Percentiles rank a stretch among this genome's conserved stretches.
Conservation (phyloP, 331 rosid species). For the Prunus yedoensis region DNA sequence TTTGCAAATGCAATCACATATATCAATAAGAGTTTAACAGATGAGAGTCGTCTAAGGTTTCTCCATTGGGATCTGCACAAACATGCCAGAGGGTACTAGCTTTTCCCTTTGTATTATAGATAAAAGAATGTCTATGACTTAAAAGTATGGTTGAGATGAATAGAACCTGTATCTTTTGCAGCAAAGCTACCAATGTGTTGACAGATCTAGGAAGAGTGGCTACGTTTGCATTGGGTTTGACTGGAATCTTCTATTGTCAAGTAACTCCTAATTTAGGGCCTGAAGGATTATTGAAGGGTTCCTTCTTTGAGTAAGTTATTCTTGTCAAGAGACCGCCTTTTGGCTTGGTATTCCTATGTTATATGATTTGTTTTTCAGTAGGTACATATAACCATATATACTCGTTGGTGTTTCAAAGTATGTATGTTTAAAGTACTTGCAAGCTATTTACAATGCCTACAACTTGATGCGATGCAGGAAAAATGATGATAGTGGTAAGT, state of each 20-base stretch:
- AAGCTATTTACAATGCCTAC: slow-evolving; percentile 15
- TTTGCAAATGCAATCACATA: slow-evolving; percentile 75
- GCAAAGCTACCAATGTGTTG: slow-evolving; percentile 79
- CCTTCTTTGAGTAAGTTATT: slow-evolving; percentile 62
- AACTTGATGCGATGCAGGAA: slow-evolving; percentile 48
- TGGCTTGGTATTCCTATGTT: background rate
- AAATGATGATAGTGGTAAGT: slow-evolving; percentile 33
- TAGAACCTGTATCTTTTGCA: slow-evolving; percentile 35
- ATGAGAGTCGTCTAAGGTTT: slow-evolving; percentile 62
- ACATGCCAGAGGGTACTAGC: slow-evolving; percentile 67
- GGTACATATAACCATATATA: background rate
- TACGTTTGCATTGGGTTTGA: slow-evolving; percentile 61
- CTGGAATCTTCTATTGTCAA: slow-evolving; percentile 77
- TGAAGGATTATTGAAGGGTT: slow-evolving; percentile 39
- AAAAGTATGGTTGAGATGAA: slow-evolving; percentile 26
- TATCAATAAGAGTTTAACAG: slow-evolving; percentile 55
- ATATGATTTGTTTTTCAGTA: background rate
- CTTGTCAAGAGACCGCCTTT: slow-evolving; percentile 2
- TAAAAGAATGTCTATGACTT: slow-evolving; percentile 12
- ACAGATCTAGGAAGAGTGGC: slow-evolving; percentile 71
- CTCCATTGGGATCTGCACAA: slow-evolving; percentile 89
- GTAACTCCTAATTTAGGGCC: slow-evolving; percentile 41
- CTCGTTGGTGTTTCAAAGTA: background rate
- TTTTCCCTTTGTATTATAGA: slow-evolving; percentile 13
- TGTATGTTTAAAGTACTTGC: background rate